Percentiles rank a stretch among this genome's conserved stretches.
These are phyloP conservation scores for Colletotrichum orchidophilum DNA, from an alignment of 2,329 filamentous ascomycete species.

Conservation along the genomic window DNA sequence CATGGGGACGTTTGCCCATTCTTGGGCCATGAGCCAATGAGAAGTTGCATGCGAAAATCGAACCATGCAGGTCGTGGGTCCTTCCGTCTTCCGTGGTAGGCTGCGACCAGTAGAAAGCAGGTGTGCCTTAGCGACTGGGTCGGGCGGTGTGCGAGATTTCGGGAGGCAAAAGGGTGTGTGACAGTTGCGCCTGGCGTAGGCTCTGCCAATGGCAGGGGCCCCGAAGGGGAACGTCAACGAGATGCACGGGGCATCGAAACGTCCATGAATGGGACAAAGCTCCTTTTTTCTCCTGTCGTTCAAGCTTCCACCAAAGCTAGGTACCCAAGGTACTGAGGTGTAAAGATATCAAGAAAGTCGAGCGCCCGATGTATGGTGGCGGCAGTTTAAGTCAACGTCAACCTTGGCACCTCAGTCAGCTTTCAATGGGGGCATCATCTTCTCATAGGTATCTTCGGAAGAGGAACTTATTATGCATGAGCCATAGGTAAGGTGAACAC, in stretches of 20 bases:
- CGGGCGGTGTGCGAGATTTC: constrained; percentile 29
- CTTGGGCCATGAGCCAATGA: constrained; percentile 12
- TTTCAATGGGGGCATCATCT: neutral
- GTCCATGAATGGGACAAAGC: constrained; percentile 23
- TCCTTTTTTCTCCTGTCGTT: constrained; percentile 18
- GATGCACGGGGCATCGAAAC: constrained; percentile 16
- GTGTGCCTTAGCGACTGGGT: constrained; percentile 6
- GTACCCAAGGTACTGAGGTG: constrained; percentile 13
- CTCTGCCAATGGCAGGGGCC: constrained; percentile 13
- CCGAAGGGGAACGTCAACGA: neutral
- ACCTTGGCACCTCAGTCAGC: neutral
- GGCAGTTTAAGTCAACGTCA: neutral
- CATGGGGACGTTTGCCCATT: neutral
- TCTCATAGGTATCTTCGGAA: too few relatives aligned
- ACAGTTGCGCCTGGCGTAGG: neutral
- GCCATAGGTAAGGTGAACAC: too few relatives aligned
- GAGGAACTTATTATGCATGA: neutral
- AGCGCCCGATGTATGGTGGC: neutral
- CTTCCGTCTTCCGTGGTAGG: constrained; percentile 27
- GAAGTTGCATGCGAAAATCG: constrained; percentile 15
- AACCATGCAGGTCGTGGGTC: constrained; percentile 24
- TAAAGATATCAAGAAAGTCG: neutral
- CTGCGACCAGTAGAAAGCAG: neutral
- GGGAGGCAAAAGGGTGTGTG: constrained; percentile 15
- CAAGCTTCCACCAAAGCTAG: neutral